Evolutionary conservation across 2,329 filamentous ascomycete genomes (phyloP), one percentile per base, ranked within the genome.

Genomic region (Fusarium globosum): DNA sequence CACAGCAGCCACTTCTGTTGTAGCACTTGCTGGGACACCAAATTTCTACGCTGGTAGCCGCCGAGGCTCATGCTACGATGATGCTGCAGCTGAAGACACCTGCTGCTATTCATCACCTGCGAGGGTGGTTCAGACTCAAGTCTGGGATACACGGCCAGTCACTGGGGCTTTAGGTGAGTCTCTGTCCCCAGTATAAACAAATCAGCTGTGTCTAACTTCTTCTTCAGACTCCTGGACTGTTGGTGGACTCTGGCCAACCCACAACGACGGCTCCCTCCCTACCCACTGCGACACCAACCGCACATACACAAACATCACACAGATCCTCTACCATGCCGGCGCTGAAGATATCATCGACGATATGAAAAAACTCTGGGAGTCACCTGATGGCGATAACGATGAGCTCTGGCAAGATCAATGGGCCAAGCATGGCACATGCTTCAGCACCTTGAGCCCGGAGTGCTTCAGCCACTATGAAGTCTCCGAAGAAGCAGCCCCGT

Each of bases 291-390:
- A 70, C 3, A 55, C 60, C 42, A 70, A 70, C 48, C 68, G 68
- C 35, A 70, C 67, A 38, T 70, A 70, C 53, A 70, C 66, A 42
- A 70, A 70, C 9, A 70, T 70, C 18, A 70, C 68, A 21, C 68
- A 70, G 5, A 56, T 70, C 11, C 23, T 70, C 18, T 38, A 70
- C n/a, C 66, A 70, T 12, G 60, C 48, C 0, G 68, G 68, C 1
- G 68, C 66, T 9, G 68, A 70, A n/a, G 23, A 36, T 6, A 56
- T 28, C 7, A 11, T 70, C 4, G 38, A 66, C 4, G 48, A 70
- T 6, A 70, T 70, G 68, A 61, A 42, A 6, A 45, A 23, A 1
- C 14, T 66, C 33, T 70, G 68, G 68, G 67, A 60, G 12, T 43
- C 66, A 4, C 21, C 42, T 3, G 48, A 51, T 4, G 48, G 61